These are phyloP conservation scores for Tulasnella sp. DNA, from an alignment of 768 basidiomycete species.

Conservation along the genomic window DNA sequence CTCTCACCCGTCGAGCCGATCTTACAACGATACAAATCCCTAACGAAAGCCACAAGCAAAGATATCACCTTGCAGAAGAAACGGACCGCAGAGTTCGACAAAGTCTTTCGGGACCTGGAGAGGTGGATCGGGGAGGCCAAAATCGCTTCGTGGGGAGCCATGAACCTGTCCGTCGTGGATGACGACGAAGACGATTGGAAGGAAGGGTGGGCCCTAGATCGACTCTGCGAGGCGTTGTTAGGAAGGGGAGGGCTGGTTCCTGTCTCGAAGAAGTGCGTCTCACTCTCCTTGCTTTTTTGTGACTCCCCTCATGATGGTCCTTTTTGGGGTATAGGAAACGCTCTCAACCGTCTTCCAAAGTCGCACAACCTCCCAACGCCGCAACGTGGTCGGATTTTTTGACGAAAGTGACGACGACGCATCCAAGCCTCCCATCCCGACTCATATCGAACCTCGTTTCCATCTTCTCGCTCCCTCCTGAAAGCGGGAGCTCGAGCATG, in stretches of 20 bases:
- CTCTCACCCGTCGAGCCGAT: constrained; percentile 61
- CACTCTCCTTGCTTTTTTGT: constrained; percentile 22
- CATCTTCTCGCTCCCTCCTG: background rate
- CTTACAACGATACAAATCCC: constrained; percentile 67
- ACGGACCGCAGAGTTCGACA: constrained; percentile 50
- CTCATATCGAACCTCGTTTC: constrained; percentile 49
- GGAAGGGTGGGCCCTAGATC: constrained; percentile 66
- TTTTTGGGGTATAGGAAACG: constrained; percentile 51
- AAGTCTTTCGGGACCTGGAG: constrained; percentile 60
- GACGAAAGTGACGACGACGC: constrained; percentile 52
- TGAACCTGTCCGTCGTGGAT: constrained; percentile 40
- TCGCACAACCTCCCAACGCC: constrained; percentile 52
- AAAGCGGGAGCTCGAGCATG: constrained; percentile 32
- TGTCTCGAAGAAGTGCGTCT: constrained; percentile 69
- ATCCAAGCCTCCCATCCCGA: constrained; percentile 51
- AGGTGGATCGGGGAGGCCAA: constrained; percentile 74
- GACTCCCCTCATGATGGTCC: background rate
- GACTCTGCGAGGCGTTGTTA: constrained; percentile 61
- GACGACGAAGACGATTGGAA: constrained; percentile 46
- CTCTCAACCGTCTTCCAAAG: constrained; percentile 37
- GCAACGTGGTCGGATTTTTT: constrained; percentile 66
- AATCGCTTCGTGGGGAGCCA: constrained; percentile 48
- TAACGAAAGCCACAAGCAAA: constrained; percentile 58
- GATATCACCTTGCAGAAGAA: constrained; percentile 59
- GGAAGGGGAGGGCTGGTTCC: constrained; percentile 77